Evolutionary conservation across 805 yeast genomes (phyloP).

Genomic region (Candida parachauliodes): DNA sequence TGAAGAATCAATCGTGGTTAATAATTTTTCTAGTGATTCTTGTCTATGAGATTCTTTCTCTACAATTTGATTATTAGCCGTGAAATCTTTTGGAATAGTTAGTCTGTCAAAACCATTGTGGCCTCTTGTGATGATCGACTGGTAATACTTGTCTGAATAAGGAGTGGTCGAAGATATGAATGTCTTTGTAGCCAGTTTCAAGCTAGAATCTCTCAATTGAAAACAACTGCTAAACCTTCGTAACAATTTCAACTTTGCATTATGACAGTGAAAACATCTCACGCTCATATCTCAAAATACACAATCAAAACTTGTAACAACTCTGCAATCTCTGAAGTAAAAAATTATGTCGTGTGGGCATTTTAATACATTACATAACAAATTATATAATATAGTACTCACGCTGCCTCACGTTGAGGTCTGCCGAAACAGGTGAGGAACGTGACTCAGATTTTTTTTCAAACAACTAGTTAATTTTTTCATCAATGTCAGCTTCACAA

Average conservation of each 20-base stretch:
- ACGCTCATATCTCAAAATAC: neutral
- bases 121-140: slow-evolving; percentile 24
- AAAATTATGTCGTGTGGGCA: neutral
- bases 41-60: slow-evolving; percentile 26
- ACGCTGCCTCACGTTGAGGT: no score
- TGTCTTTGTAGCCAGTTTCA: neutral
- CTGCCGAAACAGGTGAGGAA: neutral
- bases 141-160: slow-evolving; percentile 24
- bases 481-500: slow-evolving; percentile 36
- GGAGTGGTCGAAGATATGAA: slow-evolving; percentile 6
- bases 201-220: neutral
- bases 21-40: slow-evolving; percentile 38
- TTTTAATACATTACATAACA: neutral
- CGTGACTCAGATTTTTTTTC: neutral
- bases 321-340: no score
- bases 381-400: no score
- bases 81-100: slow-evolving; percentile 50
- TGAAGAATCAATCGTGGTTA: slow-evolving; percentile 65
- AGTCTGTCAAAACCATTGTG: slow-evolving; percentile 20
- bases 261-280: neutral
- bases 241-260: neutral
- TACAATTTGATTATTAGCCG: slow-evolving; percentile 45
- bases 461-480: neutral
- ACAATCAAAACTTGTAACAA: no score
- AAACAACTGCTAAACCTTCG: neutral